Evolutionary conservation across 257 asterid genomes (phyloP).

Genomic region (Solanum habrochaites): DNA sequence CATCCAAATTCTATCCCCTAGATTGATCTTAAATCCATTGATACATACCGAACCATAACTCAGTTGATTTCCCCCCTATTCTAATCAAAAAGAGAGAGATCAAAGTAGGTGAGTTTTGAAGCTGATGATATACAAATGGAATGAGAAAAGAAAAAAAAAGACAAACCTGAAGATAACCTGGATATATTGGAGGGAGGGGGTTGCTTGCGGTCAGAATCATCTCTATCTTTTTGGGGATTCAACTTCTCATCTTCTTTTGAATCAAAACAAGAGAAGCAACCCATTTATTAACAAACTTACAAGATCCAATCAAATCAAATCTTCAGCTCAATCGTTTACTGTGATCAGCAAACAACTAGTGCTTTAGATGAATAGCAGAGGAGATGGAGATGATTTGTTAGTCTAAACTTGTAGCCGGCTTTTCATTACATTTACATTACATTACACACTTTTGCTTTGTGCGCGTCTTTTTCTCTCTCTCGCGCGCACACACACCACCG

Average conservation of each 20-base stretch:
- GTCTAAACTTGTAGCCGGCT: slow-evolving; percentile 48
- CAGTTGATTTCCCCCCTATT: not conserved
- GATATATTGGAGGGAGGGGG: slow-evolving; percentile 61
- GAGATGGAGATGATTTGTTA: not conserved
- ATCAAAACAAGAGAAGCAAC: slow-evolving; percentile 94
- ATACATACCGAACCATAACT: not conserved
- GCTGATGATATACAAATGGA: not conserved
- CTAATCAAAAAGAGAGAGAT: slow-evolving; percentile 4
- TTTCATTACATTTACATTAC: slow-evolving; percentile 44
- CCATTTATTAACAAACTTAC: slow-evolving; percentile 34
- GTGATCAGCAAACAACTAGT: not conserved
- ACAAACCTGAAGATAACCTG: slow-evolving; percentile 71
- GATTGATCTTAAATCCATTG: not conserved
- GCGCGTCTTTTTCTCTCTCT: not conserved
- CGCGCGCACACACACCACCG: not conserved
- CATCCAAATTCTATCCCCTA: not conserved
- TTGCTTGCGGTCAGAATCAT: slow-evolving; percentile 41
- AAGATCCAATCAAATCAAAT: slow-evolving; percentile 13
- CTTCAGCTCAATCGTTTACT: not conserved
- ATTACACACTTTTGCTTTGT: slow-evolving; percentile 13
- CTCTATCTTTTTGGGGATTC: slow-evolving; percentile 43
- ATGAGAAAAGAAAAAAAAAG: not conserved
- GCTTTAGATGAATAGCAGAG: not conserved
- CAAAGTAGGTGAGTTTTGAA: not conserved
- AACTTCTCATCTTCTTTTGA: slow-evolving; percentile 73